Evolutionary conservation across 768 basidiomycete genomes (phyloP).

Genomic region (Hericium erinaceus): DNA sequence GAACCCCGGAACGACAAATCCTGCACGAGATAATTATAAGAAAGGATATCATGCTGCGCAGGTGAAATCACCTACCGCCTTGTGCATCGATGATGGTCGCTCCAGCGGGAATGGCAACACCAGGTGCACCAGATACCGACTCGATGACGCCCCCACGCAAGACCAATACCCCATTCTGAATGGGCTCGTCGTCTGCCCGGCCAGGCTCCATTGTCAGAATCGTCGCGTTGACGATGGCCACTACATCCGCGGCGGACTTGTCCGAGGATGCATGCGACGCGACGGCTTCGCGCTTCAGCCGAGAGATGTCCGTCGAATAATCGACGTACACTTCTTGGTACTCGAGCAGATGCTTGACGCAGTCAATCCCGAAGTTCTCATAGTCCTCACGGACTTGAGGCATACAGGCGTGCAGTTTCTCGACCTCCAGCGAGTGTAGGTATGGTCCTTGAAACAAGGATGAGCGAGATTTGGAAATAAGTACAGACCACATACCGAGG

Average conservation of each 20-base stretch:
- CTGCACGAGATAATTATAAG: neutral
- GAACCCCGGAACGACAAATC: neutral
- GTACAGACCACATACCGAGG: slow-evolving; percentile 36
- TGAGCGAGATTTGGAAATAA: too few species aligned
- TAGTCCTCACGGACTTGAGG: neutral
- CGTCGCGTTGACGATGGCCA: neutral
- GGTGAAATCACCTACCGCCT: neutral
- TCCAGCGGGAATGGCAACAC: neutral
- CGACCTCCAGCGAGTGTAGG: neutral
- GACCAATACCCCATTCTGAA: neutral
- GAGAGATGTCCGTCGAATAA: neutral
- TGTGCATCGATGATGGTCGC: neutral
- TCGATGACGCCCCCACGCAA: neutral
- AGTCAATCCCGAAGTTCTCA: neutral
- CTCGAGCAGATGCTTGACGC: neutral
- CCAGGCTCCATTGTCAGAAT: neutral
- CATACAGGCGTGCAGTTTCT: neutral
- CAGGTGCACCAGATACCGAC: neutral
- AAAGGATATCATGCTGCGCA: too few species aligned
- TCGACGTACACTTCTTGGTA: neutral
- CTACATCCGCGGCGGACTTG: neutral
- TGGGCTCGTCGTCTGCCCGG: neutral
- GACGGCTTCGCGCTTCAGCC: neutral
- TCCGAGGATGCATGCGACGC: neutral
- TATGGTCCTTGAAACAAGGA: neutral